phyloP scores from a whole-genome alignment of 1,284 basidiomycete species.

The Lignosus rhinocerotis region DNA sequence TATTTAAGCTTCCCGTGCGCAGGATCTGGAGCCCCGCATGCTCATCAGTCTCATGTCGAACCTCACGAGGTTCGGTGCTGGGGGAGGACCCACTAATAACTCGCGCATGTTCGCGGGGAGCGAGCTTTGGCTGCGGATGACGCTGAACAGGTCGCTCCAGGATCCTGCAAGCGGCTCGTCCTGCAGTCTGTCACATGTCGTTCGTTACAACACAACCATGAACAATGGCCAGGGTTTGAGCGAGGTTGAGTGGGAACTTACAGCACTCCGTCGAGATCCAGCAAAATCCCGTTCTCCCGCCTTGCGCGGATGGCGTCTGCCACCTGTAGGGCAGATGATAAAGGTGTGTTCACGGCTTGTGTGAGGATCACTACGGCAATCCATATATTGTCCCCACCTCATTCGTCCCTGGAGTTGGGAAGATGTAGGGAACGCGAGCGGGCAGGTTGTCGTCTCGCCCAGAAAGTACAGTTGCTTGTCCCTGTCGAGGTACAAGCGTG shows the following conservation, averaged over 20 bases:
- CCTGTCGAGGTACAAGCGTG: no score
- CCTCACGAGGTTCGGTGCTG: background rate
- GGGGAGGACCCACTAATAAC: constrained; percentile 24
- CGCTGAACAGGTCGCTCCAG: constrained; percentile 27
- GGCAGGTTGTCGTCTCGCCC: constrained; percentile 25
- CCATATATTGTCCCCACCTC: constrained; percentile 12
- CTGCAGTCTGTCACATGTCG: constrained; percentile 23
- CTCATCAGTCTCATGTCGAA: background rate
- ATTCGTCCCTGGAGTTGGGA: constrained; percentile 27
- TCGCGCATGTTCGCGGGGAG: constrained; percentile 31
- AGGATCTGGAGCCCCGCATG: constrained; percentile 20
- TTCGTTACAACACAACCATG: background rate
- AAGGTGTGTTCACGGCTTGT: background rate
- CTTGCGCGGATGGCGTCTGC: constrained; percentile 26
- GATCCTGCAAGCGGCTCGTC: constrained; percentile 25
- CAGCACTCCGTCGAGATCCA: constrained; percentile 29
- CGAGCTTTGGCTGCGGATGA: constrained; percentile 28
- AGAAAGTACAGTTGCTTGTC: no score
- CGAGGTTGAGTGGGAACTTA: background rate
- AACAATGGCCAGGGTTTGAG: background rate
- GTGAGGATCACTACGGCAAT: no score
- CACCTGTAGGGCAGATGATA: constrained; percentile 11
- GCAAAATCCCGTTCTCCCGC: constrained; percentile 20
- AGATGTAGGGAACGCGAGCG: constrained; percentile 31
- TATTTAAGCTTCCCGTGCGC: constrained; percentile 29